Percentiles rank a stretch among this genome's conserved stretches.
These are phyloP conservation scores for Aspergillus pseudonomiae DNA, from an alignment of 2,329 filamentous ascomycete species.

Conservation along the genomic window DNA sequence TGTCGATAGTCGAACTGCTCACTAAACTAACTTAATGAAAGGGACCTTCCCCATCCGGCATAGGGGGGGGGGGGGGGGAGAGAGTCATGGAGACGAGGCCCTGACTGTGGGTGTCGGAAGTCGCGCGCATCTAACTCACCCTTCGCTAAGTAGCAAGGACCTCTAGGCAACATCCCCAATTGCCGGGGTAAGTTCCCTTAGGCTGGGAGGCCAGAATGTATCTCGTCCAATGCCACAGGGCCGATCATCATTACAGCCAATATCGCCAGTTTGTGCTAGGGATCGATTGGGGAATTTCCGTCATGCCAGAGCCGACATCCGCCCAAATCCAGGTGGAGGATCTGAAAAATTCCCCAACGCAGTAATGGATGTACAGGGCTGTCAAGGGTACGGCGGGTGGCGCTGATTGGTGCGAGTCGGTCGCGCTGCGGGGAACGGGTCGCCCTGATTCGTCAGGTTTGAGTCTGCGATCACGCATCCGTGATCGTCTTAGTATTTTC, in stretches of 20 bases:
- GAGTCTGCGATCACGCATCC: neutral
- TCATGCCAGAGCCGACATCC: neutral
- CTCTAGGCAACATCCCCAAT: neutral
- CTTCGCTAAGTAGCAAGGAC: neutral
- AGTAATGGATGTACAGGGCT: constrained; percentile 4
- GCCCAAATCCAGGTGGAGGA: constrained; percentile 3
- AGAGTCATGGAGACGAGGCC: neutral
- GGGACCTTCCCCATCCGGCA: neutral
- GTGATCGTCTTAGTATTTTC: neutral
- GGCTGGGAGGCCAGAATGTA: neutral
- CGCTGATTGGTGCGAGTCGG: neutral
- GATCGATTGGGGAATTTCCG: neutral
- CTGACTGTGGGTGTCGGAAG: neutral
- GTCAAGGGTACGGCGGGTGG: neutral
- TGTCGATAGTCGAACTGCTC: too few species aligned
- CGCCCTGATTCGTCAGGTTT: constrained; percentile 2
- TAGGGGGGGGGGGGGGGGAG: neutral
- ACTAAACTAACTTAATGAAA: neutral
- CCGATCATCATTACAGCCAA: neutral
- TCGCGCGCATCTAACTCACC: neutral
- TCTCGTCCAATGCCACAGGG: neutral
- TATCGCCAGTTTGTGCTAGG: neutral
- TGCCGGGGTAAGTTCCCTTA: neutral
- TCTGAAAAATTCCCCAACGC: constrained; percentile 3
- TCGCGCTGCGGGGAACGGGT: neutral